Base-by-base conservation (phyloP, 129 eudicot genomes). In the Centella asiatica region DNA sequence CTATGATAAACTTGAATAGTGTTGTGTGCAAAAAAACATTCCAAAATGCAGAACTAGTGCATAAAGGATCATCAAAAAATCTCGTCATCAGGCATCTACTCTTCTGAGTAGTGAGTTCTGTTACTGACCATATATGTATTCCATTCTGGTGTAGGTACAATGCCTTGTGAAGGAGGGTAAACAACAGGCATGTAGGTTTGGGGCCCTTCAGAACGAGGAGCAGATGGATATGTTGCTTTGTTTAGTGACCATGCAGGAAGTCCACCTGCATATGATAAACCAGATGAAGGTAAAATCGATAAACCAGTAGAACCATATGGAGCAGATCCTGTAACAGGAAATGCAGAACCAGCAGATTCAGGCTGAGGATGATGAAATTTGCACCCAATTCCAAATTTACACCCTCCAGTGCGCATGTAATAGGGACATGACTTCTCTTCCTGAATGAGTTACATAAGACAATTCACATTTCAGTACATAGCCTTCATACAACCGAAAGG, bases 311-410 rank as follows among this genome's bases (percentile, higher is more conserved):
- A 51, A 61, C 84, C 80, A 67, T 74, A 72, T 28, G 62, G 57
- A 33, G 76, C 23, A 29, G 63, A 46, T 10, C 68, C 72, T 6
- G 69, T 53, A 23, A 58, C 55, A 23, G 76, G 77, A 22, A 59
- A 27, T n/a, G 54, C 40, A 17, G 82, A 57, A 60, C 76, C 83
- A 45, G 72, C 69, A 8, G 80, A 37, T 25, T 83, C 59, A 19
- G 83, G 95, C 42, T 78, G 89, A 25, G 97, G 95, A 67, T 90
- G 97, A 75, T 90, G 73, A 22, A 83, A 90, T 76, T 90, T 86
- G 83, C 97, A 90, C 28, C 77, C 76, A 45, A 66, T 69, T 71
- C 97, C 95, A 81, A 78, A 90, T 78, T 90, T 90, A 81, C 97
- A 90, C 3, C 64, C 65, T 28, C 87, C 88, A 25, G 86, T 90